Evolutionary conservation across 441 rosid genomes (phyloP), one percentile per base, ranked within the genome.

Genomic region (Brassica balearica): DNA sequence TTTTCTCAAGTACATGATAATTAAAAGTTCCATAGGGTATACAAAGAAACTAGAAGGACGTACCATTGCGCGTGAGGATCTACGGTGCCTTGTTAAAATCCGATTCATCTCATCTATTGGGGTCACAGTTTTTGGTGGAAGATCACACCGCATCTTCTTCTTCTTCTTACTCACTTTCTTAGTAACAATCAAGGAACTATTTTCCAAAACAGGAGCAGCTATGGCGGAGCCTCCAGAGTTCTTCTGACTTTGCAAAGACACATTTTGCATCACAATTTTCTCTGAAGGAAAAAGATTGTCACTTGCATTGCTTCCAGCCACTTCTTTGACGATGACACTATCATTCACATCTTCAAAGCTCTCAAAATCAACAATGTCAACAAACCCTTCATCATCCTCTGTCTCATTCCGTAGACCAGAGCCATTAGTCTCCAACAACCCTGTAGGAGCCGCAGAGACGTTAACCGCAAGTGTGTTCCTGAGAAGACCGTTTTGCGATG

Each of bases 71-170:
- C 92, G 94, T 58, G 97, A 90, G 71, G 92, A 86, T 69, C 83
- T 83, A 46, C 86, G 93, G 68, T 82, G 84, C 60, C 87, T 84
- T 51, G 10, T 65, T 75, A 91, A 78, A 64, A 87, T 78, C 9
- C 11, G 82, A 72, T 90, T 83, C 98, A 95, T 95, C 86, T 89
- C 92, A 53, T 85, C 86, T 68, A 91, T 74, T 14, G 85, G 80
- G 58, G 95, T 93, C 67, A 93, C 83, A 63, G 92, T 86, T 73
- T 89, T 89, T 71, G 97, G 97, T 73, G 98, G 97, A 90, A 93
- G 81, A n/a, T 90, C 83, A 74, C 86, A 87, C 71, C 82, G 85
- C 93, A 85, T 81, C 82, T 87, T 95, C 82, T 77, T 89, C 74
- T 73, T 84, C 74, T 73, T 84, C 17, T 81, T 81, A 63, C 65